Conservation (phyloP, 192 early-diverging fungal species). For the Podochytrium sp. region DNA sequence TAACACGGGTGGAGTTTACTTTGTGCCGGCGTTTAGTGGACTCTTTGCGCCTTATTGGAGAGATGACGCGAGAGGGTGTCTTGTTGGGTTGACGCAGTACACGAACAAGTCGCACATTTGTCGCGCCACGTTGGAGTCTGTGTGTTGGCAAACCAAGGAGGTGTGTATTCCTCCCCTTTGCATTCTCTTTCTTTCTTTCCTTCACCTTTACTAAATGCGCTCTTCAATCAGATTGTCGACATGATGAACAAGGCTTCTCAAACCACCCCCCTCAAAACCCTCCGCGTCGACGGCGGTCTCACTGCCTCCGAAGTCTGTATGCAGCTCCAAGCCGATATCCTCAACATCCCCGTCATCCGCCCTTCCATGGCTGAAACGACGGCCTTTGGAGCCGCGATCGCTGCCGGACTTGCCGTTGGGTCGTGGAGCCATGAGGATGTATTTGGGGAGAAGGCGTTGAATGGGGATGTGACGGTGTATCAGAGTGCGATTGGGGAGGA, state of each 20-base stretch:
- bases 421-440: conserved; percentile 57
- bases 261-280: conserved; percentile 63
- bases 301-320: conserved; percentile 88
- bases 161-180: no score
- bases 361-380: conserved; percentile 91
- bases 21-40: conserved; percentile 93
- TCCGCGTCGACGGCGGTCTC: conserved; percentile 95
- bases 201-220: not conserved
- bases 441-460: conserved; percentile 44
- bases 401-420: conserved; percentile 78
- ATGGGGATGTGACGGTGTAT: conserved; percentile 27
- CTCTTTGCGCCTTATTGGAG: conserved; percentile 96
- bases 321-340: conserved; percentile 90
- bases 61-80: conserved; percentile 82
- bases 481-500: conserved; percentile 7
- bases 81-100: conserved; percentile 88
- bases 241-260: conserved; percentile 88
- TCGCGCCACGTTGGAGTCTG: conserved; percentile 86
- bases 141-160: conserved; percentile 88
- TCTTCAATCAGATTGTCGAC: conserved; percentile 63
- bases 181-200: conserved; percentile 1
- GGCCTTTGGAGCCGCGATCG: conserved; percentile 89
- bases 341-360: conserved; percentile 76
- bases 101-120: conserved; percentile 84
- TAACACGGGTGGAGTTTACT: conserved; percentile 88